These are phyloP conservation scores for Paraphaeosphaeria minitans DNA, from an alignment of 2,329 filamentous ascomycete species.

Conservation along the genomic window DNA sequence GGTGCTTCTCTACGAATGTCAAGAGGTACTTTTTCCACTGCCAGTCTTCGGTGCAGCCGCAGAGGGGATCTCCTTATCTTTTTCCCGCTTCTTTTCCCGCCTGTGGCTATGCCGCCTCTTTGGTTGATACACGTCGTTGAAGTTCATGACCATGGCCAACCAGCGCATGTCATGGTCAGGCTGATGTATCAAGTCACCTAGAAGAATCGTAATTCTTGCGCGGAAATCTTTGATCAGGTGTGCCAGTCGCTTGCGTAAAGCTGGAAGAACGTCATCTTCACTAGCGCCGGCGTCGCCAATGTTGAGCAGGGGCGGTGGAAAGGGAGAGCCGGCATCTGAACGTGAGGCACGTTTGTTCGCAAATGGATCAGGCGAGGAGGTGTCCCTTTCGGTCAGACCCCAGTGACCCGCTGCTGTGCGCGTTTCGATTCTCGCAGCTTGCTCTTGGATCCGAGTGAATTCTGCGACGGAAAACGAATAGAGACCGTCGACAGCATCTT, in stretches of 20 bases:
- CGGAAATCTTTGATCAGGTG: slow-evolving; percentile 78
- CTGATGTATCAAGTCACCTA: slow-evolving; percentile 91
- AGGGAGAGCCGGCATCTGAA: slow-evolving; percentile 49
- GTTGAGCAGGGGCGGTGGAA: slow-evolving; percentile 47
- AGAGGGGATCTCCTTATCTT: slow-evolving; percentile 35
- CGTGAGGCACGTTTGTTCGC: slow-evolving; percentile 28
- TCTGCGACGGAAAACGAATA: slow-evolving; percentile 96
- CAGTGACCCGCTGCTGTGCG: slow-evolving; percentile 68
- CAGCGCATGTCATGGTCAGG: slow-evolving; percentile 95
- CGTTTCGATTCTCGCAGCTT: slow-evolving; percentile 72
- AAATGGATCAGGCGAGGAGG: slow-evolving; percentile 31
- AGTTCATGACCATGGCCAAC: slow-evolving; percentile 97
- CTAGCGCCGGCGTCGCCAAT: slow-evolving; percentile 44
- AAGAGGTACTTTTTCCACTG: neutral
- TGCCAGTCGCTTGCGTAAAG: slow-evolving; percentile 73
- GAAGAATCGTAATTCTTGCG: slow-evolving; percentile 74
- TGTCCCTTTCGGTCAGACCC: slow-evolving; percentile 64
- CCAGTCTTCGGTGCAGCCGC: neutral
- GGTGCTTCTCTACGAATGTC: neutral
- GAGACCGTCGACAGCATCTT: slow-evolving; percentile 89
- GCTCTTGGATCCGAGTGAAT: slow-evolving; percentile 89
- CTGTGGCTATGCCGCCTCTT: slow-evolving; percentile 64
- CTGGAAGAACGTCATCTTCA: slow-evolving; percentile 71
- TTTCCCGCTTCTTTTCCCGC: slow-evolving; percentile 32
- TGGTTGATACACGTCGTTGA: slow-evolving; percentile 94